phyloP scores from a whole-genome alignment of 768 basidiomycete genomes.

The Pleurotus pulmonarius region DNA sequence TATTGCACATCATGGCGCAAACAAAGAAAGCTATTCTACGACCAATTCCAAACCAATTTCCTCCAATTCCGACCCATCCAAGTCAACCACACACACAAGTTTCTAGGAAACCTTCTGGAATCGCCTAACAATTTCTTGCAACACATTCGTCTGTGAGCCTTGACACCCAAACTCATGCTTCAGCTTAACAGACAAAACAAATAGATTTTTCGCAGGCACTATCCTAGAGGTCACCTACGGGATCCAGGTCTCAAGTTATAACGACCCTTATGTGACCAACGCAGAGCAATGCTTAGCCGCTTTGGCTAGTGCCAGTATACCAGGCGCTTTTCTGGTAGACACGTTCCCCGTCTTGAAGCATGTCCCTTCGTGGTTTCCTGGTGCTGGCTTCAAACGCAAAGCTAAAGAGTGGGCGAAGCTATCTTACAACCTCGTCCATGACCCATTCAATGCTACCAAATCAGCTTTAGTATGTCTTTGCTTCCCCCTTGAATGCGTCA shows the following conservation, averaged over 20 bases:
- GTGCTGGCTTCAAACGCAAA: background rate
- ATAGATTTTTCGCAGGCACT: background rate
- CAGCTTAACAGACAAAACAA: background rate
- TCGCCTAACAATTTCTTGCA: conserved; percentile 12
- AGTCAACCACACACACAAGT: conserved; percentile 10
- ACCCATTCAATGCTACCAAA: background rate
- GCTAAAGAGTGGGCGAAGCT: background rate
- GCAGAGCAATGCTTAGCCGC: conserved; percentile 28
- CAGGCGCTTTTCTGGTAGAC: conserved; percentile 8
- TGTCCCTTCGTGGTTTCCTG: conserved; percentile 3
- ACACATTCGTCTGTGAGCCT: conserved; percentile 17
- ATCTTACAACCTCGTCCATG: background rate
- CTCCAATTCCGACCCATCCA: conserved; percentile 14
- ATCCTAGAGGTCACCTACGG: conserved; percentile 4
- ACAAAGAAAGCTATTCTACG: conserved; percentile 15
- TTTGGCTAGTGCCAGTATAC: conserved; percentile 22
- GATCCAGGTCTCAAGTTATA: background rate
- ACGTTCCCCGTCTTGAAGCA: background rate
- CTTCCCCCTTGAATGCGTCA: too few species aligned
- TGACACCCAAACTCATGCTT: background rate
- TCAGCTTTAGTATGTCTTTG: background rate
- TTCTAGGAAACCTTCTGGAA: conserved; percentile 16
- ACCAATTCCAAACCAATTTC: conserved; percentile 14
- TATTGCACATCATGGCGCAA: conserved; percentile 16
- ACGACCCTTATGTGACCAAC: conserved; percentile 16